Conservation (phyloP, 495 filamentous ascomycete species). For the Xylaria venustula region DNA sequence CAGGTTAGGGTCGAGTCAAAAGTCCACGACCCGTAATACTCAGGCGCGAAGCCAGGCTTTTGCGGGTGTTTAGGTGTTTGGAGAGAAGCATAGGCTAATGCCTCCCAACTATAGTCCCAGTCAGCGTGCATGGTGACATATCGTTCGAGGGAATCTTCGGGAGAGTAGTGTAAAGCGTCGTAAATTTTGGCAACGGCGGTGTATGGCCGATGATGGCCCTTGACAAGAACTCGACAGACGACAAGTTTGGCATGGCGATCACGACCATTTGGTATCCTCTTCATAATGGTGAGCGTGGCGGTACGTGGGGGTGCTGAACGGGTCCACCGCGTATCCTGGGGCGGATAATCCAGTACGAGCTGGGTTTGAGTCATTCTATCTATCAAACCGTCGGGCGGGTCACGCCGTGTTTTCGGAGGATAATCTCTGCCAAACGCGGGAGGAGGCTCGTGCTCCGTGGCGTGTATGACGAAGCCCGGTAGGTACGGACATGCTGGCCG, state of each 20-base stretch:
- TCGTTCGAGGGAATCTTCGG: not conserved
- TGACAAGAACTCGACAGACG: not conserved
- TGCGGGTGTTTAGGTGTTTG: not conserved
- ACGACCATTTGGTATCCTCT: not conserved
- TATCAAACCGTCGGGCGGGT: not conserved
- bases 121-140: slow-evolving; percentile 4
- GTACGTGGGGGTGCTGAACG: not conserved
- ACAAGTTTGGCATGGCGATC: not conserved
- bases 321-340: not conserved
- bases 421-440: not conserved
- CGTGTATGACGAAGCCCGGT: not conserved
- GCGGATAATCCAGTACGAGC: not conserved
- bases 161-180: slow-evolving; percentile 20
- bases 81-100: slow-evolving; percentile 10
- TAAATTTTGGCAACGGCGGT: slow-evolving; percentile 19
- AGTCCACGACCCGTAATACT: slow-evolving; percentile 15
- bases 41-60: slow-evolving; percentile 11
- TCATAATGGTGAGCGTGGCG: not conserved
- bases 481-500: not conserved
- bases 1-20: slow-evolving; percentile 2
- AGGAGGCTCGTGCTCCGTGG: not conserved
- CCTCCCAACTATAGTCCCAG: slow-evolving; percentile 16
- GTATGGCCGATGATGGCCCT: not conserved
- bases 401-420: not conserved
- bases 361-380: not conserved